Evolutionary conservation across 441 rosid species (phyloP), one percentile per base, ranked within the genome.

Genomic region (Aleurites moluccanus): DNA sequence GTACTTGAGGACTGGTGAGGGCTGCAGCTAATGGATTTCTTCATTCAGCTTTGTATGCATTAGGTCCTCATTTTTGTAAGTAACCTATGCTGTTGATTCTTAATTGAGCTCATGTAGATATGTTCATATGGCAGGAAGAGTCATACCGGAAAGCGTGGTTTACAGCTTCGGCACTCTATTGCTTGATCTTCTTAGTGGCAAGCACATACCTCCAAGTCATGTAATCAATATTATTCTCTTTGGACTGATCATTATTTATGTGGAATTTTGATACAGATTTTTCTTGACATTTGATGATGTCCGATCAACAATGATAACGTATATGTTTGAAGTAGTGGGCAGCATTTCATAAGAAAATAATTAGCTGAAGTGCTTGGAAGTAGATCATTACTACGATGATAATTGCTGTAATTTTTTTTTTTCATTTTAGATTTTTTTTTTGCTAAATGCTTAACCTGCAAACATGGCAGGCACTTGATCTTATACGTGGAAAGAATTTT

Each of bases 101-200:
- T 73, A 47, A 40, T 45, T 56, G 67, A 78, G 72, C 79, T 78
- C 30, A 72, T 66, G 50, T 70, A 35, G 44, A 71, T 69, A 38
- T 69, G 50, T 69, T 72, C 69, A 59, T 69, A 21, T 85, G 85
- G 80, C 88, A 94, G 99, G 99, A 80, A 85, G 99, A 82, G 97
- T 95, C 81, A 95, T 84, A 7, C 87, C 89, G 0, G 99, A 95
- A 83, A 95, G 99, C 65, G 97, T 95, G 64, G 91, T 92, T 56
- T 95, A 92, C 87, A 93, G 99, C 87, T 95, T 95, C 9, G 99
- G 99, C 56, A 95, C 99, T 44, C 84, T 95, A 53, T 85, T 95
- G 90, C 86, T 95, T 70, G 99, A 93, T 88, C 99, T 95, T 88
- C 94, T 95, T 47, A 95, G 99, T 21, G 98, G 98, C 67, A 94